These are phyloP conservation scores for Penicillium hesseltinei DNA, from an alignment of 2,329 filamentous ascomycete species.

Conservation along the genomic window DNA sequence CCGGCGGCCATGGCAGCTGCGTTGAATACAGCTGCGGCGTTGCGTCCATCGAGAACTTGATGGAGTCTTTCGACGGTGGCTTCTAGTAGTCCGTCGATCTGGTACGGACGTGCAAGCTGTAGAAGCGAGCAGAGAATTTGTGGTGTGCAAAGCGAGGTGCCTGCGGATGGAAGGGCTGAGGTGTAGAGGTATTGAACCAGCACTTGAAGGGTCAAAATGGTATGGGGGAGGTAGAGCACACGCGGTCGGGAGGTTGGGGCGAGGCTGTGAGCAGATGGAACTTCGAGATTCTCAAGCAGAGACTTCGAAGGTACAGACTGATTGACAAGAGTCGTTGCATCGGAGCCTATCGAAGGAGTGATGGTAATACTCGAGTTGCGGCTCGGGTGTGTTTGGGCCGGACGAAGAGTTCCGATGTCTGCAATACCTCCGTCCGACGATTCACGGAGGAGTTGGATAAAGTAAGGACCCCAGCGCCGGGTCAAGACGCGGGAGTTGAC, in stretches of 20 bases:
- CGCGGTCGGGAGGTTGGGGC: conserved; percentile 68
- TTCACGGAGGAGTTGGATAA: conserved; percentile 85
- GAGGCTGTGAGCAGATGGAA: conserved; percentile 54
- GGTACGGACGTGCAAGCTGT: conserved; percentile 89
- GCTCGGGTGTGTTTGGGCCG: conserved; percentile 57
- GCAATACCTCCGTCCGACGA: conserved; percentile 67
- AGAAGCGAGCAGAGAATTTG: conserved; percentile 94
- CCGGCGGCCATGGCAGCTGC: conserved; percentile 97
- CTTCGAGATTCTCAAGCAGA: conserved; percentile 46
- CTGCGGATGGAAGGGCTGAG: conserved; percentile 74
- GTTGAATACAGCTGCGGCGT: conserved; percentile 96
- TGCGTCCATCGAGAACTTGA: conserved; percentile 82
- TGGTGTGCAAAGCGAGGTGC: conserved; percentile 79
- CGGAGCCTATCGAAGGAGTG: conserved; percentile 57
- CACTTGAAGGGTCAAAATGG: conserved; percentile 81
- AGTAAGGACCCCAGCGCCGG: conserved; percentile 90
- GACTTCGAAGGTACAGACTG: conserved; percentile 31
- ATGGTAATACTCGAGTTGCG: conserved; percentile 85
- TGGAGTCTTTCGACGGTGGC: conserved; percentile 90
- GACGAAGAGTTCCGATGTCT: conserved; percentile 73
- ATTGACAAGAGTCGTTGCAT: conserved; percentile 42
- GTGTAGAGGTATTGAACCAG: conserved; percentile 93
- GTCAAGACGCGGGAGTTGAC: conserved; percentile 89
- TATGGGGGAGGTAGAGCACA: conserved; percentile 90
- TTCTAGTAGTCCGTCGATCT: conserved; percentile 87